Percentiles rank a stretch among this genome's conserved stretches.
Conservation (phyloP, 176 grass and related monocot genomes). For the Alloteropsis semialata region DNA sequence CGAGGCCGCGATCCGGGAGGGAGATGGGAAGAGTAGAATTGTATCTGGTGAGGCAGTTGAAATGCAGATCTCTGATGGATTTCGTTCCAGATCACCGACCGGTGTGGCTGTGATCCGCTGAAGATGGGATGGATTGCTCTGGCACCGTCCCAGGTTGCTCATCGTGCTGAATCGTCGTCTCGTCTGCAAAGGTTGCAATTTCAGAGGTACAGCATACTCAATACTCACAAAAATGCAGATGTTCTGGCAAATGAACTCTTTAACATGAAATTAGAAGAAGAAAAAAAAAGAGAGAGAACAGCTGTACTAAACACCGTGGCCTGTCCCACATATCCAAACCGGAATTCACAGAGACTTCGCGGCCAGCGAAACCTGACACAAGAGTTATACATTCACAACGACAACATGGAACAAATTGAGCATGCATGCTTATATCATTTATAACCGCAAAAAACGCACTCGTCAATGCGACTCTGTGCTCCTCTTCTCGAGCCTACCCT, state of each 20-base stretch:
- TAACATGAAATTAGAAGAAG: background rate
- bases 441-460: conserved; percentile 10
- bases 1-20: too few species aligned
- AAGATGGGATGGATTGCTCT: too few species aligned
- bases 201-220: background rate
- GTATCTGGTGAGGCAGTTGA: too few species aligned
- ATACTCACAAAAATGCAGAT: conserved; percentile 9
- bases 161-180: background rate
- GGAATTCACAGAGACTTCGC: conserved; percentile 10
- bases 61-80: too few species aligned
- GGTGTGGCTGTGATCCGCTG: too few species aligned
- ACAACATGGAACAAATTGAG: conserved; percentile 1
- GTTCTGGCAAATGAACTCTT: background rate
- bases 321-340: conserved; percentile 12
- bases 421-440: conserved; percentile 10
- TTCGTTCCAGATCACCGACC: too few species aligned
- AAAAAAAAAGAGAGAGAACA: background rate
- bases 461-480: conserved; percentile 9
- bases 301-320: conserved; percentile 31
- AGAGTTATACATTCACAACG: conserved; percentile 1
- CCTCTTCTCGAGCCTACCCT: conserved; percentile 10
- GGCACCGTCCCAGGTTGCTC: background rate
- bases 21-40: too few species aligned
- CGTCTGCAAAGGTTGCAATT: background rate
- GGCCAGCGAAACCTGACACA: background rate